These are phyloP conservation scores for Eucalyptus coolabah DNA, from an alignment of 345 rosid species.

Conservation along the genomic window DNA sequence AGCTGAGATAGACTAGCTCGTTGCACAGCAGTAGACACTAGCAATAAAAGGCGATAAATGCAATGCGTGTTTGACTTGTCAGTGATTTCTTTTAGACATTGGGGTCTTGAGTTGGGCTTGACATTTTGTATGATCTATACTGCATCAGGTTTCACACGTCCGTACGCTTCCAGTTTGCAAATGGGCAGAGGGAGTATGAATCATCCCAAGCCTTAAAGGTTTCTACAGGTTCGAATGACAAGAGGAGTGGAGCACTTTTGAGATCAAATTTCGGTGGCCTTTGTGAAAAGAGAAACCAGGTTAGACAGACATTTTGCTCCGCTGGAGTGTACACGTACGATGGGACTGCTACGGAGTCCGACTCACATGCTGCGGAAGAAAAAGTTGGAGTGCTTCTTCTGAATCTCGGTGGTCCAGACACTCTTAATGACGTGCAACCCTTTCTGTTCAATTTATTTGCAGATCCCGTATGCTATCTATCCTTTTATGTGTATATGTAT, in stretches of 20 bases:
- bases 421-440: slow-evolving; percentile 77
- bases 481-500: background rate
- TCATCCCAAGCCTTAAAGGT: background rate
- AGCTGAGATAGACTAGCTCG: background rate
- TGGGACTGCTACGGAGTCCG: slow-evolving; percentile 9
- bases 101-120: background rate
- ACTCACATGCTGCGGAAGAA: slow-evolving; percentile 32
- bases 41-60: background rate
- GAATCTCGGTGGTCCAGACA: slow-evolving; percentile 87
- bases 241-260: background rate
- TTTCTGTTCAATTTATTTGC: slow-evolving; percentile 88
- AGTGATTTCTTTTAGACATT: background rate
- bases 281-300: slow-evolving; percentile 16
- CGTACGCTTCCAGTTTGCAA: background rate
- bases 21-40: background rate
- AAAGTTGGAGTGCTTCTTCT: slow-evolving; percentile 75
- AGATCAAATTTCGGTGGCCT: background rate
- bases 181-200: background rate
- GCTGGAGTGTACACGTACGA: slow-evolving; percentile 18
- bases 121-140: background rate
- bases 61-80: background rate
- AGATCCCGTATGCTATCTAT: slow-evolving; percentile 53
- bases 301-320: slow-evolving; percentile 19
- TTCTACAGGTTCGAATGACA: background rate
- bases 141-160: background rate